Evolutionary conservation across 2,329 filamentous ascomycete genomes (phyloP), one percentile per base, ranked within the genome.

Genomic region (Onygenales sp.): DNA sequence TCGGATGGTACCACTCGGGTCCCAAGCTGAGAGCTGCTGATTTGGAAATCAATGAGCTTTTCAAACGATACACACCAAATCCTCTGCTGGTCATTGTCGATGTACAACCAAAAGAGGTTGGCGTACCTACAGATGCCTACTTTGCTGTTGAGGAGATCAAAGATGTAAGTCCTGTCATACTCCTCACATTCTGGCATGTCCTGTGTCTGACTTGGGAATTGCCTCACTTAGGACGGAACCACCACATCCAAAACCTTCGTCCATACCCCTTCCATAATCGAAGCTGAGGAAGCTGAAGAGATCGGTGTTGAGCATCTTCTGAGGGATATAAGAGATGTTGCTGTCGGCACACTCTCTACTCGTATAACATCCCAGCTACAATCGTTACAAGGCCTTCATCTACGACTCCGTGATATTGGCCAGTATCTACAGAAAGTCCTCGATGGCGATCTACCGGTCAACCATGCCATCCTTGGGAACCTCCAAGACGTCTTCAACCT

Each of bases 401-500:
- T 95, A 61, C 87, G 93, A 59, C 81, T 98, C 67, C 87, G 91
- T 67, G 93, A 98, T 69, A 98, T 98, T 65, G 90, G 91, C 55
- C 82, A 87, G 62, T 98, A 98, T 71, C 83, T 98, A 32, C 88
- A 95, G 70, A 97, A 96, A 72, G 93, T 98, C 8, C 83, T 96
- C 54, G 88, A 95, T 67, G 87, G 87, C 62, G 85, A 95, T 63
- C 80, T 98, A 37, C 93, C 93, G 4, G 86, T 97, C 67, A 98
- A 98, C 75, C 93, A 98, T 68, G 89, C 90, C 53, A 97, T 98
- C 57, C 82, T 98, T 32, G 93, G 92, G 61, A 95, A 96, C 67
- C 84, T 98, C n/a, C 93, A 98, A 76, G 93, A 98, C 66, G 89
- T 97, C 57, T 98, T 98, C 80, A 98, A 98, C 74, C 84, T 98